Evolutionary conservation across 352 stramenopile genomes (phyloP), one percentile per base, ranked within the genome.

Genomic region (Phytophthora tentaculata): DNA sequence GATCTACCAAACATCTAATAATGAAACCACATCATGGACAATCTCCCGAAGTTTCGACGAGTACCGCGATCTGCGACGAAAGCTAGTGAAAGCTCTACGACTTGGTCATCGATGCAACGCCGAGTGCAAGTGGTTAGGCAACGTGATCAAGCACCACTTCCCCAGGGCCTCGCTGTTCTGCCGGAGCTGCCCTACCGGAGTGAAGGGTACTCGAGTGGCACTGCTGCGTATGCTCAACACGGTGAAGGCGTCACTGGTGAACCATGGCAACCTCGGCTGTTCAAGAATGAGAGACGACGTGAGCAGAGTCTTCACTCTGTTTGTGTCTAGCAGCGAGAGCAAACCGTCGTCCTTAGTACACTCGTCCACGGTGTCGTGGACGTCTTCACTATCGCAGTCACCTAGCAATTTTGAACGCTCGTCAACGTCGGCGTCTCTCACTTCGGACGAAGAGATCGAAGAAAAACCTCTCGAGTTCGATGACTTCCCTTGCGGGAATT

Each of bases 81-180:
- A 68, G 12, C 63, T 90, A 3, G 53, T 86, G 3, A 75, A 75
- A 44, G 67, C 59, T n/a, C 66, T 90, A 41, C 52, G 70, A 24
- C 58, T 78, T 5, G 83, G 83, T 19, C 83, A 91, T 54, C 61
- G 69, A 35, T 91, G 81, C 66, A 77, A 65, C 26, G 74, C 81
- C 48, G 79, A 90, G 58, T 91, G 83, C 72, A 75, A 73, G 51
- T 90, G 73, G 76, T 51, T 91, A 24, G 81, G 83, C 61, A 76
- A 71, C 39, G 81, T 87, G 44, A 58, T 89, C 43, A 80, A 81
- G 44, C 71, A 75, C 29, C 77, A 84, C 56, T 91, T 91, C 32
- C 83, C 83, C 10, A 74, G 71, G 51, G 52, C 57, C 23, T 76
- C 64, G 19, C 58, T 82, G 3, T 79, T 84, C 64, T 71, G 72